Conservation (phyloP, 1,284 basidiomycete genomes). For the Irpex lacteus region DNA sequence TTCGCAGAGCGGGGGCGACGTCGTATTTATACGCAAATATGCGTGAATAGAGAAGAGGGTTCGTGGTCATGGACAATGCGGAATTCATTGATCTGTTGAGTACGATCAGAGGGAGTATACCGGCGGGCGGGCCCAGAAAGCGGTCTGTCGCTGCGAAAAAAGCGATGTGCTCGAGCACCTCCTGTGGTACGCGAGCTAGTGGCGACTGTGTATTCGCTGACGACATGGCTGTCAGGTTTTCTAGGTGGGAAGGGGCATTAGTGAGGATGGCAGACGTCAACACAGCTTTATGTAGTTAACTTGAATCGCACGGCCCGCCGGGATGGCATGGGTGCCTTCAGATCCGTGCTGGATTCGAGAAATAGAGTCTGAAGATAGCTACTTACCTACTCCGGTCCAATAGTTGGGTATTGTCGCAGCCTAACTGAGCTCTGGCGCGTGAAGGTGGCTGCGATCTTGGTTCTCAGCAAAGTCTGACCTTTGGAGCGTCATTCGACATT, state of each 20-base stretch:
- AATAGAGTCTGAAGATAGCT: neutral
- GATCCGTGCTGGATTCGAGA: neutral
- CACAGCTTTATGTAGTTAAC: neutral
- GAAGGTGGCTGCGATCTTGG: neutral
- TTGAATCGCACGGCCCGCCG: neutral
- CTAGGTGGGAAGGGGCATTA: neutral
- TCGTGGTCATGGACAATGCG: conserved; percentile 30
- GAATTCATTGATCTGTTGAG: conserved; percentile 35
- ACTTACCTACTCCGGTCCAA: conserved; percentile 1
- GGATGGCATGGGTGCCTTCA: neutral
- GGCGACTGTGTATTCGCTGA: neutral
- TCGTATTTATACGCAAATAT: conserved; percentile 46
- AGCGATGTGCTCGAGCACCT: conserved; percentile 41
- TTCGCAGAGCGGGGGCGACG: conserved; percentile 23
- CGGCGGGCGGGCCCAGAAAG: conserved; percentile 31
- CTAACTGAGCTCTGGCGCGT: neutral
- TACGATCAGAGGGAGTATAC: conserved; percentile 34
- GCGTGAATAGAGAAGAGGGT: conserved; percentile 43
- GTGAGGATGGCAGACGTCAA: neutral
- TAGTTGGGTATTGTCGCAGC: neutral
- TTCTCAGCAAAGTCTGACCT: neutral
- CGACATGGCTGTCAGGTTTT: neutral
- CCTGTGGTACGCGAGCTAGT: conserved; percentile 31
- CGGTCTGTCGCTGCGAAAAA: conserved; percentile 32
- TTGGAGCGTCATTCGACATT: neutral